Conservation (phyloP, 2,329 filamentous ascomycete genomes). For the Fusarium sp. region DNA sequence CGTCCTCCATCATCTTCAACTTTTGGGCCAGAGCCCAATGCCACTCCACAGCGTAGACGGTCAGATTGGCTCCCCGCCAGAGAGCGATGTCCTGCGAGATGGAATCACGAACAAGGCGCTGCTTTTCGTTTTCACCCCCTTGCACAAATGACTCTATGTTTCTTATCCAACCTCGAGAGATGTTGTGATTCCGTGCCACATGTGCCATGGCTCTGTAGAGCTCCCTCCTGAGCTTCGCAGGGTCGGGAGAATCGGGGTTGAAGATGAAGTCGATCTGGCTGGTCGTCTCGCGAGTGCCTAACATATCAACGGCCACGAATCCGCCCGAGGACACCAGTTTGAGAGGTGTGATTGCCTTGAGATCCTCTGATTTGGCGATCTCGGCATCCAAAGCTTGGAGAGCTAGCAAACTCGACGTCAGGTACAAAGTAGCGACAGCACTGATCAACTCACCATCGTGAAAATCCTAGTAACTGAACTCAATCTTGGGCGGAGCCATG, state of each 20-base stretch:
- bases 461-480: not conserved
- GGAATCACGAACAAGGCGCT: not conserved
- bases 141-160: not conserved
- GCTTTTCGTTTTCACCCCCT: not conserved
- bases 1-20: not conserved
- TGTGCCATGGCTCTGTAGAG: not conserved
- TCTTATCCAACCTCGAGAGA: not conserved
- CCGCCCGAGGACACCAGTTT: not conserved
- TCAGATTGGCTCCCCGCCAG: not conserved
- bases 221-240: not conserved
- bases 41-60: not conserved
- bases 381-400: not conserved
- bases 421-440: not conserved
- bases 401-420: not conserved
- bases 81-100: not conserved
- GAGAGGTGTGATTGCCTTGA: not conserved
- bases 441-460: not conserved
- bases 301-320: not conserved
- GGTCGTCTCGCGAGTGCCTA: not conserved
- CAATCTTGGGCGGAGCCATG: not conserved
- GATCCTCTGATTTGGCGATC: not conserved
- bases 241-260: not conserved
- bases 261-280: not conserved
- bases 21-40: not conserved
- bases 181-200: not conserved